Evolutionary conservation across 768 basidiomycete species (phyloP).

Genomic region (Candolleomyces aberdarensis): DNA sequence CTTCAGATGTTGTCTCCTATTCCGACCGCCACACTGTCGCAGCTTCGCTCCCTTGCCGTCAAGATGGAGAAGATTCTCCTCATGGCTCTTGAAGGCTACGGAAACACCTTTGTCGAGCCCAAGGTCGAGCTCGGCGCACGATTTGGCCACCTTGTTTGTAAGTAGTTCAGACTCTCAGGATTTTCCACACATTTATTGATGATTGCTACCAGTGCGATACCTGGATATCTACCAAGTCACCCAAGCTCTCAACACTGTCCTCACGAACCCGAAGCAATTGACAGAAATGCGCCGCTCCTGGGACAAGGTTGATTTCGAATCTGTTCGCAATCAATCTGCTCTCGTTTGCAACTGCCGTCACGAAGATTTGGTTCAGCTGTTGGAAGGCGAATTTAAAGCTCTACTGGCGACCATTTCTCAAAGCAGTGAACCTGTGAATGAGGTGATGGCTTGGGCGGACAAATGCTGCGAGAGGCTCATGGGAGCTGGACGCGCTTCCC

Average conservation of each 20-base stretch:
- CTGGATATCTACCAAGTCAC: slow-evolving; percentile 92
- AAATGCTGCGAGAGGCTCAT: slow-evolving; percentile 85
- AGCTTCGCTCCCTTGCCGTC: slow-evolving; percentile 76
- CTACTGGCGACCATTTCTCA: slow-evolving; percentile 70
- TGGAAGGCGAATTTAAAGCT: slow-evolving; percentile 82
- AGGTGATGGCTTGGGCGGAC: slow-evolving; percentile 90
- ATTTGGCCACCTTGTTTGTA: slow-evolving; percentile 86
- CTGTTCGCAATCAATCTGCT: slow-evolving; percentile 89
- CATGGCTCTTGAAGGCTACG: slow-evolving; percentile 76
- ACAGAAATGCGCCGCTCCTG: slow-evolving; percentile 85
- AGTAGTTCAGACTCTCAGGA: slow-evolving; percentile 32
- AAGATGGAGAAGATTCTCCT: slow-evolving; percentile 92
- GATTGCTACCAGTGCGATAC: slow-evolving; percentile 63
- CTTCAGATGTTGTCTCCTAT: slow-evolving; percentile 83
- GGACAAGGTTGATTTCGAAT: slow-evolving; percentile 87
- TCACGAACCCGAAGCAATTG: slow-evolving; percentile 83
- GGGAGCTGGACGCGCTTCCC: slow-evolving; percentile 58
- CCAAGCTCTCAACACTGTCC: slow-evolving; percentile 83
- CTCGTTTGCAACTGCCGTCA: slow-evolving; percentile 91
- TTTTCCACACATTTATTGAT: slow-evolving; percentile 9
- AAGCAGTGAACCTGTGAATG: slow-evolving; percentile 76
- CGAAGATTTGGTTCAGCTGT: slow-evolving; percentile 79
- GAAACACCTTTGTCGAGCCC: slow-evolving; percentile 87
- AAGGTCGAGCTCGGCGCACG: slow-evolving; percentile 89
- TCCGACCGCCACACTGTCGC: slow-evolving; percentile 60